Evolutionary conservation across 2,329 filamentous ascomycete species (phyloP).

Genomic region (Pseudopyricularia javanii): DNA sequence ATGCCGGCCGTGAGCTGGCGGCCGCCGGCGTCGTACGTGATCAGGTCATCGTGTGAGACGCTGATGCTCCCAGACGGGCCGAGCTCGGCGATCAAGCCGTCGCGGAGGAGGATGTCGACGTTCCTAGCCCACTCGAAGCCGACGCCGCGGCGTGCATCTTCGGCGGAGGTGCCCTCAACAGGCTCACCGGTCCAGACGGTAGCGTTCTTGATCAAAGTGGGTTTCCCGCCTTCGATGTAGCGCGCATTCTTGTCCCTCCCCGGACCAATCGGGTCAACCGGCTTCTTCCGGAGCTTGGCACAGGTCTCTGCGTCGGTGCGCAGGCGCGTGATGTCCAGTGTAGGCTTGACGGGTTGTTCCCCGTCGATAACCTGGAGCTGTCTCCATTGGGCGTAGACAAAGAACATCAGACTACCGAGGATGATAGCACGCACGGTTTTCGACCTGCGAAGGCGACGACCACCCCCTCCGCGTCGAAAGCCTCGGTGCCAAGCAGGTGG

Average conservation of each 20-base stretch:
- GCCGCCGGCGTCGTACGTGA: slow-evolving; percentile 45
- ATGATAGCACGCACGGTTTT: slow-evolving; percentile 28
- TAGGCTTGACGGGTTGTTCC: background rate
- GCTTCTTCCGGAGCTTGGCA: slow-evolving; percentile 38
- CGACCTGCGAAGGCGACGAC: slow-evolving; percentile 22
- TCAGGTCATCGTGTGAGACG: slow-evolving; percentile 23
- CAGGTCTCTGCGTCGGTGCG: slow-evolving; percentile 42
- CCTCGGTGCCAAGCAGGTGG: background rate
- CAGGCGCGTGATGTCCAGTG: slow-evolving; percentile 39
- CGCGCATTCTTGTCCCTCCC: slow-evolving; percentile 49
- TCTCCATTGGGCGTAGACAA: slow-evolving; percentile 30
- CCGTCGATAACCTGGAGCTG: slow-evolving; percentile 15
- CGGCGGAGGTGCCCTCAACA: slow-evolving; percentile 31
- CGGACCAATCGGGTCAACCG: slow-evolving; percentile 39
- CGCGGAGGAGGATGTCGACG: slow-evolving; percentile 48
- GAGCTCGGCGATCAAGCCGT: slow-evolving; percentile 48
- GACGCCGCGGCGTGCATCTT: slow-evolving; percentile 43
- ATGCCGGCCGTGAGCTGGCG: slow-evolving; percentile 53
- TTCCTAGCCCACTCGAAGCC: slow-evolving; percentile 43
- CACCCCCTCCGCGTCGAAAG: background rate
- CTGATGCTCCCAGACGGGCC: slow-evolving; percentile 32
- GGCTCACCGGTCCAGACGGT: slow-evolving; percentile 57
- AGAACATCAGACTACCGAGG: slow-evolving; percentile 35
- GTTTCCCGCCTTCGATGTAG: slow-evolving; percentile 39
- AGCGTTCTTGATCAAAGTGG: slow-evolving; percentile 54